phyloP scores from a whole-genome alignment of 306 rosid species.

The Sicyos baderoa region DNA sequence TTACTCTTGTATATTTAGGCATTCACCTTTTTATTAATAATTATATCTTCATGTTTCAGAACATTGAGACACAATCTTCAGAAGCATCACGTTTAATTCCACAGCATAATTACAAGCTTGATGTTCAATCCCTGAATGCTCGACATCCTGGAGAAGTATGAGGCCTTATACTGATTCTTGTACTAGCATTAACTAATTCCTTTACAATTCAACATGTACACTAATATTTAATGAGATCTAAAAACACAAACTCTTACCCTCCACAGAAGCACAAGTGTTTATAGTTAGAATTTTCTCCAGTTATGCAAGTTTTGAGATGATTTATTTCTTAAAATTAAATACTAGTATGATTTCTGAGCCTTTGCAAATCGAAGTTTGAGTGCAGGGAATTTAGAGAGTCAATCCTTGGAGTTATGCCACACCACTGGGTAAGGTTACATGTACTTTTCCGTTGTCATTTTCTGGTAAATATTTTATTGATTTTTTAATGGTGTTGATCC shows the following conservation, averaged over 20 bases:
- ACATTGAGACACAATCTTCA: conserved; percentile 72
- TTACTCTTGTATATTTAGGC: not conserved
- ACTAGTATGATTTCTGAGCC: conserved; percentile 22
- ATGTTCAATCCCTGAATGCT: conserved; percentile 76
- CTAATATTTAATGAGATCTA: not conserved
- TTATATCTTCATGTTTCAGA: conserved; percentile 44
- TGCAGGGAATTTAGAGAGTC: conserved; percentile 98
- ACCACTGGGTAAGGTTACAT: conserved; percentile 64
- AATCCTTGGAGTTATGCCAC: conserved; percentile 95
- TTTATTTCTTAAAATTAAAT: not conserved
- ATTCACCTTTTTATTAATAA: conserved; percentile 5
- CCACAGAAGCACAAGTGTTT: not conserved
- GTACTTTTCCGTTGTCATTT: not conserved
- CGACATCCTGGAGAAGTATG: conserved; percentile 92
- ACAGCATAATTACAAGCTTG: conserved; percentile 95
- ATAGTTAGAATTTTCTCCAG: not conserved
- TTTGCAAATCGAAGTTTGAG: conserved; percentile 61
- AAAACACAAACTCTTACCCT: not conserved
- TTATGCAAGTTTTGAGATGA: not conserved
- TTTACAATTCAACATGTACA: not conserved
- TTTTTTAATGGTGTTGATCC: conserved; percentile 17
- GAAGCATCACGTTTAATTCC: conserved; percentile 80
- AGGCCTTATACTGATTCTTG: conserved; percentile 9
- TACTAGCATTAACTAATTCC: not conserved
- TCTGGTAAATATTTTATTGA: conserved; percentile 7